Conservation (phyloP, 2,329 filamentous ascomycete species). For the Aureobasidium vineae region DNA sequence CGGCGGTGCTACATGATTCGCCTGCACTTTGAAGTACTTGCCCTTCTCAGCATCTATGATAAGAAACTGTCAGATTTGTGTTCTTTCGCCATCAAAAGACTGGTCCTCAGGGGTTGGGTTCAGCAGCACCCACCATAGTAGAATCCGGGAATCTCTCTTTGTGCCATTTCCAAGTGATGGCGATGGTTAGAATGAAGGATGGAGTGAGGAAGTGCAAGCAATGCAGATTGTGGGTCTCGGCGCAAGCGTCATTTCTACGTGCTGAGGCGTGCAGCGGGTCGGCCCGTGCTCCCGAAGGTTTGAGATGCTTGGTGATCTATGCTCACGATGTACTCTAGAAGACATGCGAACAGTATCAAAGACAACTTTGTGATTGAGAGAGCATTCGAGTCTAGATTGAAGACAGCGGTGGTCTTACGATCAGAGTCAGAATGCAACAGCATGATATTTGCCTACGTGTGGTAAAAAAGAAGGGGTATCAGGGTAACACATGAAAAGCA, state of each 20-base stretch:
- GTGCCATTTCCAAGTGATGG: background rate
- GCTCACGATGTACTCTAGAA: background rate
- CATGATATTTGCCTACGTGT: background rate
- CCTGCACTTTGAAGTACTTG: slow-evolving; percentile 52
- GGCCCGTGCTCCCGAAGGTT: background rate
- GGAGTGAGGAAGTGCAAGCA: background rate
- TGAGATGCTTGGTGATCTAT: background rate
- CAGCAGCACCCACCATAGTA: slow-evolving; percentile 42
- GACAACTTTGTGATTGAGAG: background rate
- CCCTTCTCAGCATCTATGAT: slow-evolving; percentile 45
- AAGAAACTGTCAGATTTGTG: background rate
- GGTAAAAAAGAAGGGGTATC: slow-evolving; percentile 13
- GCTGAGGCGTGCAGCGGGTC: background rate
- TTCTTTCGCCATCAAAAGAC: background rate
- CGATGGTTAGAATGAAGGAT: background rate
- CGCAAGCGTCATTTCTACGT: slow-evolving; percentile 5
- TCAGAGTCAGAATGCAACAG: background rate
- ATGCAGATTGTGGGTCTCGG: background rate
- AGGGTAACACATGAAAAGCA: background rate
- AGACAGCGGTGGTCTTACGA: background rate
- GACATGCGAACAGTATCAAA: background rate
- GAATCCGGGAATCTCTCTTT: slow-evolving; percentile 43
- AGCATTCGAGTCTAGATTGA: background rate
- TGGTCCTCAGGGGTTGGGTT: background rate
- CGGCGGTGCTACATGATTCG: slow-evolving; percentile 39